Percentiles rank a stretch among this genome's conserved stretches.
phyloP scores from a whole-genome alignment of 257 asterid genomes.

The Rauvolfia tetraphylla region DNA sequence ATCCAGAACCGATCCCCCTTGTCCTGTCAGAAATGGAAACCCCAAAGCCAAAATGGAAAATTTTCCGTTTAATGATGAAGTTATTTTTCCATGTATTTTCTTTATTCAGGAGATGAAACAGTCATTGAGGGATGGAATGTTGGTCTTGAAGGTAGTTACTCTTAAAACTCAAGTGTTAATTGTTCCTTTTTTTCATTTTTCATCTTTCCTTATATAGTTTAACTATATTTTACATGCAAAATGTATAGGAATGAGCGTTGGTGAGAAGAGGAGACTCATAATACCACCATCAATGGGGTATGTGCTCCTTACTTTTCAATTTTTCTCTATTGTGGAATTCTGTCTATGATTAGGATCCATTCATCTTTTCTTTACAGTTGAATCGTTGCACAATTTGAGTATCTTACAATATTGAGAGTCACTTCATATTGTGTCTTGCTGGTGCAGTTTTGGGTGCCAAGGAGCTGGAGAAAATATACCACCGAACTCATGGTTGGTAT shows the following conservation, averaged over 20 bases:
- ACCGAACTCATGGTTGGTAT: constrained; percentile 86
- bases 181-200: not conserved
- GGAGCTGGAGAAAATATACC: constrained; percentile 55
- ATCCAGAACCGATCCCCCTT: not conserved
- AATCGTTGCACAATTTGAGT: not conserved
- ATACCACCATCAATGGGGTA: constrained; percentile 93
- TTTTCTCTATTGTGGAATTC: not conserved
- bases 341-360: not conserved
- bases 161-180: not conserved
- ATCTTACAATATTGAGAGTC: not conserved
- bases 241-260: constrained; percentile 76
- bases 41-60: not conserved
- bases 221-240: constrained; percentile 13
- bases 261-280: constrained; percentile 73
- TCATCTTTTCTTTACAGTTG: not conserved
- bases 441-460: constrained; percentile 55
- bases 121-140: constrained; percentile 65
- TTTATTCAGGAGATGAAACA: constrained; percentile 50
- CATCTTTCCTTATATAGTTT: constrained; percentile 6
- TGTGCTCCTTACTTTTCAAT: constrained; percentile 7
- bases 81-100: constrained; percentile 12
- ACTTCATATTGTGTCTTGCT: constrained; percentile 7
- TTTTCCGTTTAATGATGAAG: not conserved
- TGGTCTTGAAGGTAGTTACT: constrained; percentile 60
- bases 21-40: not conserved